Evolutionary conservation across 2,329 filamentous ascomycete species (phyloP).

Genomic region (Colletotrichum sansevieriae): DNA sequence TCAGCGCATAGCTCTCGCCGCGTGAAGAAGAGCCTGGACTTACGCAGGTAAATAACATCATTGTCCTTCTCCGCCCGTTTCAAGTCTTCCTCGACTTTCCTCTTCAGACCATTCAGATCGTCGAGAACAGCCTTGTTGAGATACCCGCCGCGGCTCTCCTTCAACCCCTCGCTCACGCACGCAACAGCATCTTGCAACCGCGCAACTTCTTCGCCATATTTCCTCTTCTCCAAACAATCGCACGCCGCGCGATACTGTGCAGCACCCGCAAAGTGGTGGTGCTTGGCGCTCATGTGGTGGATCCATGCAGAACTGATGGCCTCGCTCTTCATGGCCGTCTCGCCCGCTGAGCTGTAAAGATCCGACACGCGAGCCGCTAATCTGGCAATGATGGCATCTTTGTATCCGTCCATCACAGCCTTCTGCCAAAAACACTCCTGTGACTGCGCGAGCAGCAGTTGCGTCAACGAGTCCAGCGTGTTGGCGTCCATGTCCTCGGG

Average conservation of each 20-base stretch:
- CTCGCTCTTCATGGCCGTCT: slow-evolving; percentile 89
- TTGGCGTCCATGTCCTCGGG: slow-evolving; percentile 96
- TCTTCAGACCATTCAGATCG: slow-evolving; percentile 87
- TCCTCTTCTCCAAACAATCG: slow-evolving; percentile 92
- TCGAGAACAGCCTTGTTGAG: slow-evolving; percentile 85
- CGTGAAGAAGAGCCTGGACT: slow-evolving; percentile 44
- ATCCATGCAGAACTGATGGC: slow-evolving; percentile 96
- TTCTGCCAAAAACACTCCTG: slow-evolving; percentile 99
- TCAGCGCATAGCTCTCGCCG: slow-evolving; percentile 47
- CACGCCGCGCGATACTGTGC: slow-evolving; percentile 93
- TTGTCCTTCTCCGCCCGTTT: slow-evolving; percentile 97
- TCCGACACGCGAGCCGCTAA: slow-evolving; percentile 91
- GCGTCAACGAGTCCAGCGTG: slow-evolving; percentile 85
- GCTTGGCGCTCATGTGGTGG: slow-evolving; percentile 96
- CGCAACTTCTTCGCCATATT: slow-evolving; percentile 95
- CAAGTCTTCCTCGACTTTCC: slow-evolving; percentile 84
- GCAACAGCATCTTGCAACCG: slow-evolving; percentile 83
- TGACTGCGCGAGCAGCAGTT: slow-evolving; percentile 89
- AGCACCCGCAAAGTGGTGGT: slow-evolving; percentile 95
- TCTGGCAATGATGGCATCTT: slow-evolving; percentile 92
- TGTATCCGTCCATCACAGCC: slow-evolving; percentile 92
- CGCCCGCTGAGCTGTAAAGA: slow-evolving; percentile 85
- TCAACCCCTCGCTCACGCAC: slow-evolving; percentile 88
- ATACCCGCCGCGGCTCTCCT: slow-evolving; percentile 79
- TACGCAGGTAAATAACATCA: slow-evolving; percentile 90